These are phyloP conservation scores for Ramichloridium luteum DNA, from an alignment of 2,329 filamentous ascomycete species.

Conservation along the genomic window DNA sequence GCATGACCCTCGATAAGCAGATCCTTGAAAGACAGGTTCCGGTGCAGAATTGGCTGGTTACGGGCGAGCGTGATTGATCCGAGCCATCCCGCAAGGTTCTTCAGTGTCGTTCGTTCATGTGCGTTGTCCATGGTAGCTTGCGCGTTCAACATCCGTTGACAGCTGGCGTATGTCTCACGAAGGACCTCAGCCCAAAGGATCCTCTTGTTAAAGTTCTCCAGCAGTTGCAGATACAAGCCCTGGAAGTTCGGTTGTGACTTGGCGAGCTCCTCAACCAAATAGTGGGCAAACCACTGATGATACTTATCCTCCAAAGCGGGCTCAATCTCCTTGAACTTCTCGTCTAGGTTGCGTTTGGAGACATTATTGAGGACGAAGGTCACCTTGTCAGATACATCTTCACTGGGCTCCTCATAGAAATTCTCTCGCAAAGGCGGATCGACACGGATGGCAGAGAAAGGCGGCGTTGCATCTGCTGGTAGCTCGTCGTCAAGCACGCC, in stretches of 20 bases:
- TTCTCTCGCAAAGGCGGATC: conserved; percentile 54
- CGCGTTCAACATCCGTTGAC: conserved; percentile 77
- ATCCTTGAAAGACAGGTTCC: conserved; percentile 94
- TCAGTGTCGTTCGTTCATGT: conserved; percentile 75
- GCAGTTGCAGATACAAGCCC: conserved; percentile 76
- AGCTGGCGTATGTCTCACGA: conserved; percentile 79
- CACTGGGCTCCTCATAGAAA: conserved; percentile 68
- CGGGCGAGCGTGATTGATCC: conserved; percentile 85
- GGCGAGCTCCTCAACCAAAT: conserved; percentile 88
- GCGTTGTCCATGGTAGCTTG: conserved; percentile 75
- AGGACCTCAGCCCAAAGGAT: conserved; percentile 78
- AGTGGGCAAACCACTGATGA: conserved; percentile 92
- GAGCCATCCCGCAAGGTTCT: conserved; percentile 89
- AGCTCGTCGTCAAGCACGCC: conserved; percentile 55
- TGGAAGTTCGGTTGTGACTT: conserved; percentile 98
- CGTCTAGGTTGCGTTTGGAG: conserved; percentile 73
- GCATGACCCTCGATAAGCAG: conserved; percentile 87
- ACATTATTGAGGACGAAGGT: conserved; percentile 96
- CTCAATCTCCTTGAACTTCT: conserved; percentile 71
- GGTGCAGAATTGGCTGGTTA: conserved; percentile 90
- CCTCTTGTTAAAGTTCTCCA: conserved; percentile 70
- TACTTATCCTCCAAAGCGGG: conserved; percentile 68
- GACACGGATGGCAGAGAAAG: conserved; percentile 67
- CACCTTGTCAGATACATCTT: conserved; percentile 81
- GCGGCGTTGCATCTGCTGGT: conserved; percentile 47